Evolutionary conservation across 495 filamentous ascomycete species (phyloP), one percentile per base, ranked within the genome.

Genomic region (Penicillium atrosanguineum): DNA sequence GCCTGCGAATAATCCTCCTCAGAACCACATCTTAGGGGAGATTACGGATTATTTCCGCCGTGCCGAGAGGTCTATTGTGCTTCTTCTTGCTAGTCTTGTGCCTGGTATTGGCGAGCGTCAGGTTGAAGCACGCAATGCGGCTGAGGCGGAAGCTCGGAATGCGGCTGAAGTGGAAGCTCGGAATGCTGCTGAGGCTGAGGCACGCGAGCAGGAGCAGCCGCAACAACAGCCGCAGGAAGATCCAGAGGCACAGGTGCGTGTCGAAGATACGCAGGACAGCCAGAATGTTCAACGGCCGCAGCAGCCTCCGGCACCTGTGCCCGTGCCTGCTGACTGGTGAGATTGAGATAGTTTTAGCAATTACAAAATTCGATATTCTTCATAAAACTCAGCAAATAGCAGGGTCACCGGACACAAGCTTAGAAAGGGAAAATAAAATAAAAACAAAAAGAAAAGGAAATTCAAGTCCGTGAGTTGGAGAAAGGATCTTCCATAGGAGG

Each of bases 61-160:
- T 14, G 66, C 81, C 12, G 91, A 95, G 65, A 80, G 90, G 46
- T 87, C 88, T 14, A 65, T 88, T n/a, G 81, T 91, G 14, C 73
- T 96, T 28, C 93, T 96, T 60, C 67, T 96, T 34, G 90, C 90
- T 6, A 94, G 88, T 70, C 73, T 96, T 47, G 83, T 90, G 26
- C 91, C 91, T 0, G 91, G 91, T 7, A 77, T 96, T 14, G 89
- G 90, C 0, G 91, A 96, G 68, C 72, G 89, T 41, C 87, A 94
- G 61, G 89, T 95, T 42, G 78, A 80, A 53, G 85, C 83, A 34
- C 76, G 85, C 36, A 85, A 87, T 60, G 82, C 78, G 4, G 82
- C 83, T 7, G 84, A 84, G 57, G 77, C 73, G 20, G 78, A 81
- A 61, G 79, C 75, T 34, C 78, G 78, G 48, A 73, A 69, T 8